Conservation (phyloP, 2,329 filamentous ascomycete species). For the Anthostomella pinea region DNA sequence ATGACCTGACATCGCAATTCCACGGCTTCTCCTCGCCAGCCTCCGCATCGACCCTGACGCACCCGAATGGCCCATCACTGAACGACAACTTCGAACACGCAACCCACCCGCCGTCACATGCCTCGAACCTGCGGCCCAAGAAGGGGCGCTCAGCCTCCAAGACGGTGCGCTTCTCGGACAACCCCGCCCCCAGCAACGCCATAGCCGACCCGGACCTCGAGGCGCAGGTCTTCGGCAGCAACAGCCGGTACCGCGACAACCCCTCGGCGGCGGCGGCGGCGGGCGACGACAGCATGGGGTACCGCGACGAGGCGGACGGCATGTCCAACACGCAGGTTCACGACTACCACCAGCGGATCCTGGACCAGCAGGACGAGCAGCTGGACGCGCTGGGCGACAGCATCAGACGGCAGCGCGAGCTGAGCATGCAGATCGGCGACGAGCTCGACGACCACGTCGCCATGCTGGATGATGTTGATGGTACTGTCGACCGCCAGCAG, state of each 20-base stretch:
- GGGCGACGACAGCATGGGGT: conserved; percentile 49
- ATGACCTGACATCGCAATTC: conserved; percentile 78
- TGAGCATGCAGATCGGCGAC: conserved; percentile 94
- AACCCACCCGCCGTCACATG: conserved; percentile 30
- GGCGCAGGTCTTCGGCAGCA: conserved; percentile 44
- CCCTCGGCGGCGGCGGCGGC: conserved; percentile 37
- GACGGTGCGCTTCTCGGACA: conserved; percentile 83
- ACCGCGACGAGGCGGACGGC: conserved; percentile 55
- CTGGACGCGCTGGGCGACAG: conserved; percentile 83
- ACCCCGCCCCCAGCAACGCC: conserved; percentile 38
- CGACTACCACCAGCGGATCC: conserved; percentile 73
- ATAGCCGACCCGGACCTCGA: conserved; percentile 43
- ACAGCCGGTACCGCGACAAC: conserved; percentile 70
- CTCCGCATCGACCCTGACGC: conserved; percentile 49
- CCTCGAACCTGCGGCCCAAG: conserved; percentile 30
- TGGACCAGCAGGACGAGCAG: conserved; percentile 89
- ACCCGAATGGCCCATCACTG: conserved; percentile 63
- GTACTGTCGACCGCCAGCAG: conserved; percentile 76
- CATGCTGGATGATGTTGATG: conserved; percentile 86
- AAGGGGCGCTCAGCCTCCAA: conserved; percentile 48
- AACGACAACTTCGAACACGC: conserved; percentile 64
- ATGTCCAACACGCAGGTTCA: conserved; percentile 85
- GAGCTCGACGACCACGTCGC: conserved; percentile 89
- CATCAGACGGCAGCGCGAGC: conserved; percentile 84
- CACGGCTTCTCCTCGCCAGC: conserved; percentile 58